phyloP scores from a whole-genome alignment of 768 basidiomycete species.

The Fomitopsis serialis region DNA sequence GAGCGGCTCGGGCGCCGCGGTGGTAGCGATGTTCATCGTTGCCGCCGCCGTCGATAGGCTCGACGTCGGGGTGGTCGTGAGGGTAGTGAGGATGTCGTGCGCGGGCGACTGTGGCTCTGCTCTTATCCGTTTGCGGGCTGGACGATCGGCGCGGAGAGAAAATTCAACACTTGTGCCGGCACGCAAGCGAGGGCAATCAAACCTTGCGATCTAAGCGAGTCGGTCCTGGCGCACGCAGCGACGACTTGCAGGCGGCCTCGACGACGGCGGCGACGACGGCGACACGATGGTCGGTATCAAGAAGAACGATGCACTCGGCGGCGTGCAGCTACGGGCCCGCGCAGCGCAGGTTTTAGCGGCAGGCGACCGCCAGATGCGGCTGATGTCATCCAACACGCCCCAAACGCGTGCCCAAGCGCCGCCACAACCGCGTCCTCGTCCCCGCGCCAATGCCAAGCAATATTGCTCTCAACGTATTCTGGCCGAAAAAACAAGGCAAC shows the following conservation, averaged over 20 bases:
- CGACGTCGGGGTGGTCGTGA: constrained; percentile 23
- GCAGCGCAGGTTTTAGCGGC: background rate
- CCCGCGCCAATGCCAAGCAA: background rate
- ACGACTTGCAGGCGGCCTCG: background rate
- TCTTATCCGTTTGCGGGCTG: constrained; percentile 12
- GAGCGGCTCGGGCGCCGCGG: constrained; percentile 32
- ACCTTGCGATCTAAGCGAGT: background rate
- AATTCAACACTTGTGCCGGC: background rate
- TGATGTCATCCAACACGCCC: background rate
- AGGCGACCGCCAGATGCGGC: background rate
- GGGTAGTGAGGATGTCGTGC: constrained; percentile 16
- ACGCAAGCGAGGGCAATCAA: background rate
- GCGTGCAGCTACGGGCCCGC: background rate
- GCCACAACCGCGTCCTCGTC: background rate
- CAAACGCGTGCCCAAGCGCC: background rate
- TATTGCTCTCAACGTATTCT: too few relatives aligned
- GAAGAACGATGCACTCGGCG: background rate
- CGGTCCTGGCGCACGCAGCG: background rate
- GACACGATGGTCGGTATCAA: background rate
- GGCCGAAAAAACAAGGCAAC: too few relatives aligned
- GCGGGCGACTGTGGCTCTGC: constrained; percentile 11
- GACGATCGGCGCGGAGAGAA: background rate
- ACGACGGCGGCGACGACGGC: background rate
- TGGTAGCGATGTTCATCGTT: constrained; percentile 13
- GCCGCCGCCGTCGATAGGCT: constrained; percentile 29